Conservation (phyloP, 176 grass and related monocot genomes). For the Dendrocalamus sinicus region DNA sequence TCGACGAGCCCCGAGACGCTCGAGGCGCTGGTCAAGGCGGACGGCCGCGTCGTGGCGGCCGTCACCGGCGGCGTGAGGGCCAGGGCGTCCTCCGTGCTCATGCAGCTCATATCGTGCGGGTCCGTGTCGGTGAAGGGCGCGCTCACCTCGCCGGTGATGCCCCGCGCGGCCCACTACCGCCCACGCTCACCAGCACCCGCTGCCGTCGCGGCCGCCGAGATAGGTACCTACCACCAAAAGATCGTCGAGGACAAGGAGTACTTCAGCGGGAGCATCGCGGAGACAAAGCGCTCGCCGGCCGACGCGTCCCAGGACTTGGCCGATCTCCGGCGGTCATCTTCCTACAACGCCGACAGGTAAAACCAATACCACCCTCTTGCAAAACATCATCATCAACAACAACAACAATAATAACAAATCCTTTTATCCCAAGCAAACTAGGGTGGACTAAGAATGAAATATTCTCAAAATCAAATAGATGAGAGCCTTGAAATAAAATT, state of each 20-base stretch:
- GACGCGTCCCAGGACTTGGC: constrained; percentile 38
- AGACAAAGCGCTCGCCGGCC: constrained; percentile 49
- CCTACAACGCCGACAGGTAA: constrained; percentile 79
- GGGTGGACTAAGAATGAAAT: no score
- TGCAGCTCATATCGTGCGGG: constrained; percentile 91
- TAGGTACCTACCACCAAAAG: constrained; percentile 20
- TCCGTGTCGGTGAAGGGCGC: constrained; percentile 62
- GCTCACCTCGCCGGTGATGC: constrained; percentile 42
- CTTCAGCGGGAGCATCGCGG: constrained; percentile 80
- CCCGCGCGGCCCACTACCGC: constrained; percentile 48
- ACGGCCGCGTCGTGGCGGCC: constrained; percentile 41
- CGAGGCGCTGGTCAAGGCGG: constrained; percentile 71
- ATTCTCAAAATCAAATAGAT: no score
- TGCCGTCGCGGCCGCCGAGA: background rate
- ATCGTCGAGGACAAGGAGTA: constrained; percentile 72
- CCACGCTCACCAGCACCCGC: constrained; percentile 30
- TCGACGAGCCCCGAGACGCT: constrained; percentile 82
- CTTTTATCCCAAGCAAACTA: no score
- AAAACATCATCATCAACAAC: background rate
- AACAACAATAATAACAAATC: no score
- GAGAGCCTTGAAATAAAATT: no score
- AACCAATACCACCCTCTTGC: background rate
- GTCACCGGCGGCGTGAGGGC: constrained; percentile 40
- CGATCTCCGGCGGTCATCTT: constrained; percentile 72
- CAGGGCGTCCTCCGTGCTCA: constrained; percentile 71